Conservation (phyloP, 148 eudicot genomes). For the Chenopodium suecicum region DNA sequence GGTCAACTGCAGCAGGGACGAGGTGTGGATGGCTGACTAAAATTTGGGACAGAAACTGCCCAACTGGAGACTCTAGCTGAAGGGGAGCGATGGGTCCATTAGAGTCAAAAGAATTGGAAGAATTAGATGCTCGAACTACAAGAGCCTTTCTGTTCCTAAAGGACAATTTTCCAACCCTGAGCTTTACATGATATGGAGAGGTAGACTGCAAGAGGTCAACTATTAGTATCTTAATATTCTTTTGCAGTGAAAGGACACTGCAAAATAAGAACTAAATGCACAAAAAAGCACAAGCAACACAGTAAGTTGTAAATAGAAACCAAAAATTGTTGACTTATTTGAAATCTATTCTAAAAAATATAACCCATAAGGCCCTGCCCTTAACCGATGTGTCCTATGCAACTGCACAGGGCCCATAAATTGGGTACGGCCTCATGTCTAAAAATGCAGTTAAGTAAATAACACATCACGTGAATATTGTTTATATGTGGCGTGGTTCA, state of each 20-base stretch:
- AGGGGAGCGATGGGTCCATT: constrained; percentile 74
- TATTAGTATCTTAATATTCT: neutral
- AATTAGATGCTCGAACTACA: constrained; percentile 56
- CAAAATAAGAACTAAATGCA: neutral
- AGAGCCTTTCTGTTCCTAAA: constrained; percentile 35
- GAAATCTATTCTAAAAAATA: too few species aligned
- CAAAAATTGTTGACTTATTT: too few species aligned
- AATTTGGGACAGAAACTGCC: constrained; percentile 85
- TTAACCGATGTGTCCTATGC: too few species aligned
- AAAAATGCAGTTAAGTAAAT: too few species aligned
- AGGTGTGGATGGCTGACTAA: constrained; percentile 88
- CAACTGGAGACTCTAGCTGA: constrained; percentile 85
- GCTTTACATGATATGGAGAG: constrained; percentile 30
- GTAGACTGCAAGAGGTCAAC: constrained; percentile 35
- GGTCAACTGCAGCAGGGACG: constrained; percentile 91
- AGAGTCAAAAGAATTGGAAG: constrained; percentile 54
- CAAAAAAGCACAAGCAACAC: neutral
- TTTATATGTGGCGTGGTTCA: too few species aligned
- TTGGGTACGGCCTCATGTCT: too few species aligned
- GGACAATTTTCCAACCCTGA: constrained; percentile 33
- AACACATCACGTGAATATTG: too few species aligned
- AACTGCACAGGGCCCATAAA: too few species aligned
- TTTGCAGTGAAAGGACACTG: neutral
- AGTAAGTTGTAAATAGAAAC: too few species aligned
- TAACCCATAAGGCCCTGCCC: too few species aligned